Percentiles rank a stretch among this genome's conserved stretches.
Conservation (phyloP, 306 rosid genomes). For the Prunus mongolica region DNA sequence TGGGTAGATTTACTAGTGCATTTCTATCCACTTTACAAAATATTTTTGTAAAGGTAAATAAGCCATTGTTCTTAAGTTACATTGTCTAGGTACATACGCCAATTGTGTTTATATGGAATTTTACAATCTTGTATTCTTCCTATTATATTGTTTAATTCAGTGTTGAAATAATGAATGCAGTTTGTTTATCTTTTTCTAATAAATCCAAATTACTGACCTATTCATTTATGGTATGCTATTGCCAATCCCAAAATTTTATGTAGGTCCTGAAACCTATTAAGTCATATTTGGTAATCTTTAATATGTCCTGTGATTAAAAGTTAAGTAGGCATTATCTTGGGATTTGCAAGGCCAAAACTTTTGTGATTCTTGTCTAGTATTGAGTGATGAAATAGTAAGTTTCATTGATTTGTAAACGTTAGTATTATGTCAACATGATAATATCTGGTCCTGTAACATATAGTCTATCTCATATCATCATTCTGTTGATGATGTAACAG, state of each 20-base stretch:
- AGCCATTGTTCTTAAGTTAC: neutral
- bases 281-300: neutral
- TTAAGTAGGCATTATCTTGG: neutral
- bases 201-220: neutral
- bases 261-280: neutral
- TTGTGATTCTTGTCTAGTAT: neutral
- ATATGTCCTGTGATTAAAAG: neutral
- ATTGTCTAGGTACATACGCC: neutral
- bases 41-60: neutral
- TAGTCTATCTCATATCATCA: conserved; percentile 12
- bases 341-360: neutral
- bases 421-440: neutral
- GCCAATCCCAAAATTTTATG: neutral
- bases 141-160: neutral
- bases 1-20: neutral
- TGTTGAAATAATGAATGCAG: neutral
- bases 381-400: conserved; percentile 4
- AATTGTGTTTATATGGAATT: neutral
- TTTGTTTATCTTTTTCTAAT: neutral
- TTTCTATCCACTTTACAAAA: neutral
- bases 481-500: conserved; percentile 38
- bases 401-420: neutral
- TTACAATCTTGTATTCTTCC: neutral
- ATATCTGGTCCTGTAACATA: neutral
- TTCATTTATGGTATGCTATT: too few species aligned